Base-by-base conservation (phyloP, 2,329 filamentous ascomycete species). In the Ophiobolus disseminans region DNA sequence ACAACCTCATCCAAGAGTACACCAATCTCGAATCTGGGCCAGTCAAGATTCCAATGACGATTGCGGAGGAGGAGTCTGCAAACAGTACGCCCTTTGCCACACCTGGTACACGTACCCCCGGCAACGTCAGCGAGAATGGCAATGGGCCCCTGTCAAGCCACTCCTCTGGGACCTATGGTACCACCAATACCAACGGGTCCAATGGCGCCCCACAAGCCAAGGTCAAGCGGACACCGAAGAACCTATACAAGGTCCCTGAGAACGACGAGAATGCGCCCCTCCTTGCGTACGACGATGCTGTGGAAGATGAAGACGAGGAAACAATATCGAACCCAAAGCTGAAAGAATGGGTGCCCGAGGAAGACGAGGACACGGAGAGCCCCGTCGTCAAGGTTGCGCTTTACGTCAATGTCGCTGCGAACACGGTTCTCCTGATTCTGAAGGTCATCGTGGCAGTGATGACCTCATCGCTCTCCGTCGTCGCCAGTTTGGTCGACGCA, bases 1-100 rank as follows among this genome's bases (percentile, higher is more conserved):
- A 96, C 67, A 87, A 93, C 63, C 79, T 97, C 35, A 86, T 97
- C 48, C 92, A 95, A 67, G 92, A 97, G 73, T 97, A 96, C 73
- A 86, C 86, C 56, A 78, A 87, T 55, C 77, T 85, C 40, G 78
- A 83, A 34, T 78, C 78, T 16, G 81, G 78, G 30, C 79, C 79
- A 19, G 80, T 83, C 39, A 82, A 85, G 58, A 82, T 91, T 5
- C 89, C 90, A 1, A 79, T 83, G 23, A 91, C 89, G 9, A 94
- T 94, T 59, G 75, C 80, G n/a, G 90, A 94, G 67, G 88, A 91
- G 66, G 74, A 79, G 1, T 70, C 63, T 3, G 55, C 60, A 2
- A 43, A 45, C 13, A 59, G 51, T 2, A 56, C 61, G 5, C 63
- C 62, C 4, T 44, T 53, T 13, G 31, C 49, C 8, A 66, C 57